Percentiles rank a stretch among this genome's conserved stretches.
phyloP scores from a whole-genome alignment of 148 eudicot genomes.

The Limonium bicolor region DNA sequence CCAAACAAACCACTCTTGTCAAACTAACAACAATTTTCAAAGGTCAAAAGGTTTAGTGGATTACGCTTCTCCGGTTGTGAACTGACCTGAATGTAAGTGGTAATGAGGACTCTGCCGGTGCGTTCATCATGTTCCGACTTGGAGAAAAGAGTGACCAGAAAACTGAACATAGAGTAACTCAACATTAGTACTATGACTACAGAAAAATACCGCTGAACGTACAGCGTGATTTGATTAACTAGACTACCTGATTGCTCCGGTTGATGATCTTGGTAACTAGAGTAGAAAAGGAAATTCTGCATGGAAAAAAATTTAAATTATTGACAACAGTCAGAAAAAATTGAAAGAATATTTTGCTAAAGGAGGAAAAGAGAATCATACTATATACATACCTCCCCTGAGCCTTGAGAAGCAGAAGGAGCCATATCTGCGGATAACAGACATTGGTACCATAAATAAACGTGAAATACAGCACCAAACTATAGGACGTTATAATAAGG shows the following conservation, averaged over 20 bases:
- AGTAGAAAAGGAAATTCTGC: slow-evolving; percentile 55
- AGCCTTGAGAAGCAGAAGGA: slow-evolving; percentile 22
- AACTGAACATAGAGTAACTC: slow-evolving; percentile 28
- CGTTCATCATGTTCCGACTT: slow-evolving; percentile 31
- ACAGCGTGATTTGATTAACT: too few relatives aligned
- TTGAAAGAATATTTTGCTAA: background rate
- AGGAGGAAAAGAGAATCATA: background rate
- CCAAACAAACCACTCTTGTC: background rate
- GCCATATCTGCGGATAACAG: slow-evolving; percentile 38
- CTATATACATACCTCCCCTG: slow-evolving; percentile 41
- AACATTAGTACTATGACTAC: too few relatives aligned
- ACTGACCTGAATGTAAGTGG: slow-evolving; percentile 68
- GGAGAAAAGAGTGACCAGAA: slow-evolving; percentile 72
- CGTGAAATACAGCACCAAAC: background rate
- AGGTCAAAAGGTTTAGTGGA: too few relatives aligned
- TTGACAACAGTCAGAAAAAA: background rate
- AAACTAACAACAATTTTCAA: too few relatives aligned
- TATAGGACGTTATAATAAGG: background rate
- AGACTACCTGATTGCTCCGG: slow-evolving; percentile 55
- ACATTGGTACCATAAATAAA: background rate
- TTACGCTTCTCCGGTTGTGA: too few relatives aligned
- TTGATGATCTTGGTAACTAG: slow-evolving; percentile 48
- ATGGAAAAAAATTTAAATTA: slow-evolving; percentile 3
- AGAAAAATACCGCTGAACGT: too few relatives aligned
- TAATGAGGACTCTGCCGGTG: slow-evolving; percentile 56